Base-by-base conservation (phyloP, 192 early-diverging fungal species). In the Dissophora ornata region DNA sequence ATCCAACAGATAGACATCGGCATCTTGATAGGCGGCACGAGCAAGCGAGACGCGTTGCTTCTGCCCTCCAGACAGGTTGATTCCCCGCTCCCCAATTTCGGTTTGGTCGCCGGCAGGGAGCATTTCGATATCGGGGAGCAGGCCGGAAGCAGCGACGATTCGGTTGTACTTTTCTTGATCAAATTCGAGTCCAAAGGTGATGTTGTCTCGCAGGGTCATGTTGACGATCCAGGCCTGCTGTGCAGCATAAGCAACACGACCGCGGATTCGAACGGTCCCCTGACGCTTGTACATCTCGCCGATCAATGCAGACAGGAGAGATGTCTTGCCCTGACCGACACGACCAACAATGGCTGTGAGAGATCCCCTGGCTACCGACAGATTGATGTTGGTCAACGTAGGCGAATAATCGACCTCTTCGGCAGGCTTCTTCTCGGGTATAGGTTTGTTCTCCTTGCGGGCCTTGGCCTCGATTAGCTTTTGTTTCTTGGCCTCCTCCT, bases 21-120 rank as follows among this genome's bases (percentile, higher is more conserved):
- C 82, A 57, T 89, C 84, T n/a, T 79, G 86, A 79, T 97, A 95
- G 0, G 94, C 79, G 0, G 90, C 80, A 7, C 96, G 85, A 5
- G 95, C 95, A 36, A 97, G 60, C 44, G 90, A 88, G 44, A 97
- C 81, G 2, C 95, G 83, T 46, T 93, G 90, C 53, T 92, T 92
- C 83, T 98, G 96, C 0, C 94, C 95, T 19, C 92, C 90, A 0
- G 70, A 87, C 10, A 93, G 64, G 15, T 82, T 87, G 19, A 83
- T 83, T 4, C 90, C 90, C 25, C 87, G 74, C 62, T 92, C 89
- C 22, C 86, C 90, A 83, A 89, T 82, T 32, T 80, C 69, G 12
- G 73, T 80, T 10, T 15, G 18, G 57, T 80, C 79, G 4, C 79
- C 79, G 75, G 70, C 18, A 22, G 63, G 32, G 30, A 66, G 32